Evolutionary conservation across 495 filamentous ascomycete species (phyloP).

Genomic region (Penicillium malachiteum): DNA sequence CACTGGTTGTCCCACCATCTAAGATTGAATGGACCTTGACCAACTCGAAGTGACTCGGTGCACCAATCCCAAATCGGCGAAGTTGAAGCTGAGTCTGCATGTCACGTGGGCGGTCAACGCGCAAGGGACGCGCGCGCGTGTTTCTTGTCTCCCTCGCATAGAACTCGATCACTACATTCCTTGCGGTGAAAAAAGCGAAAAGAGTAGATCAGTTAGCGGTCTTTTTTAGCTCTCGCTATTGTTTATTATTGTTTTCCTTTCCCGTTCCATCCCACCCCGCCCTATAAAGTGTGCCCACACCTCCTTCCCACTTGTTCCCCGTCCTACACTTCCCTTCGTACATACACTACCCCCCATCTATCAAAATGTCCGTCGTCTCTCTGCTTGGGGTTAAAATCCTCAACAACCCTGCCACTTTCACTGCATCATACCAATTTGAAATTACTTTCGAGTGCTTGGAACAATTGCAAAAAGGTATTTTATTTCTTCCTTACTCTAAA

Average conservation of each 20-base stretch:
- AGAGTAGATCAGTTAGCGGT: not conserved
- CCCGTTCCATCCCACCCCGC: slow-evolving; percentile 24
- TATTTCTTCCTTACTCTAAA: not conserved
- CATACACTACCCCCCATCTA: slow-evolving; percentile 18
- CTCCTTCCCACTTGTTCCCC: slow-evolving; percentile 62
- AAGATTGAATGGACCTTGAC: not conserved
- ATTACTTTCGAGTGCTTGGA: slow-evolving; percentile 99
- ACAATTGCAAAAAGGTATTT: slow-evolving; percentile 81
- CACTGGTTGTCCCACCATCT: not conserved
- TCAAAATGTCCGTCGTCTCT: slow-evolving; percentile 92
- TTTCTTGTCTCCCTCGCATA: slow-evolving; percentile 22
- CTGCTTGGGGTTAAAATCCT: slow-evolving; percentile 90
- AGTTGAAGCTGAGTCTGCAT: slow-evolving; percentile 2
- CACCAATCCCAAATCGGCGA: not conserved
- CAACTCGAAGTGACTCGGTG: no score
- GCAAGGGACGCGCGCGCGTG: slow-evolving; percentile 33
- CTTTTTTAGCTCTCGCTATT: slow-evolving; percentile 1
- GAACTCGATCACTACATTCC: slow-evolving; percentile 21
- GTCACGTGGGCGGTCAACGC: slow-evolving; percentile 30
- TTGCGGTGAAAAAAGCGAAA: slow-evolving; percentile 20
- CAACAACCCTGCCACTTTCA: slow-evolving; percentile 94
- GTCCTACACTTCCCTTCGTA: slow-evolving; percentile 12
- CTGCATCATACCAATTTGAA: slow-evolving; percentile 87
- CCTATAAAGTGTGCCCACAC: slow-evolving; percentile 65
- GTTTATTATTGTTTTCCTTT: slow-evolving; percentile 21